Conservation (phyloP, 306 rosid species). For the cucumber (Cucumis sativus) region DNA sequence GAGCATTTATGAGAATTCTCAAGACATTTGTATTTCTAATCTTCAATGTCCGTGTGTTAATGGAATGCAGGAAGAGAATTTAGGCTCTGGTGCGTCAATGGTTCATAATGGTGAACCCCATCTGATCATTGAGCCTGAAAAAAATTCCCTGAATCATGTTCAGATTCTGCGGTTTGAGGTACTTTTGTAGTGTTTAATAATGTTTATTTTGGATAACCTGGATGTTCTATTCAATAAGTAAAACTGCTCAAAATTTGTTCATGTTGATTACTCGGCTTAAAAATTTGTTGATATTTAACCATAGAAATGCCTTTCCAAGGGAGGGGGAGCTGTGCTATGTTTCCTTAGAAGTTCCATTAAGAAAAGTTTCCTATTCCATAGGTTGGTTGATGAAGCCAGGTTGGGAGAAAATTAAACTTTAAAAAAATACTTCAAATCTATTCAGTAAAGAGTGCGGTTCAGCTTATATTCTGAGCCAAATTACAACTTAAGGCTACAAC, state of each 20-base stretch:
- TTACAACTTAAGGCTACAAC: no score
- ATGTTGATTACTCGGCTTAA: not conserved
- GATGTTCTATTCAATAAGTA: not conserved
- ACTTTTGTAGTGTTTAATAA: not conserved
- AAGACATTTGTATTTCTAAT: slow-evolving; percentile 1
- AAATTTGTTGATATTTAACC: not conserved
- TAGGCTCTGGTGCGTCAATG: slow-evolving; percentile 14
- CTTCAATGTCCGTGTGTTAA: slow-evolving; percentile 1
- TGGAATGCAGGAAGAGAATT: slow-evolving; percentile 30
- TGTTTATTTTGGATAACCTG: not conserved
- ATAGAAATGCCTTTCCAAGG: not conserved
- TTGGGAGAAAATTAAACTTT: no score
- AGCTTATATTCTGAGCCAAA: no score
- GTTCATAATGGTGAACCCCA: slow-evolving; percentile 23
- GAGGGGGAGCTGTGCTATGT: not conserved
- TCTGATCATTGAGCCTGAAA: slow-evolving; percentile 26
- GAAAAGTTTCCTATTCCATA: not conserved
- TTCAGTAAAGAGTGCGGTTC: no score
- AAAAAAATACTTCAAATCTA: no score
- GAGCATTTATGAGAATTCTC: not conserved
- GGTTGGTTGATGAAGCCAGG: no score
- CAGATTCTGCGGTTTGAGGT: slow-evolving; percentile 82
- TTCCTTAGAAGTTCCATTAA: not conserved
- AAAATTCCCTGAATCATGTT: slow-evolving; percentile 21
- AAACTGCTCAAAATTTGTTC: not conserved